Conservation (phyloP, 2,329 filamentous ascomycete species). For the Triangularia setosa region DNA sequence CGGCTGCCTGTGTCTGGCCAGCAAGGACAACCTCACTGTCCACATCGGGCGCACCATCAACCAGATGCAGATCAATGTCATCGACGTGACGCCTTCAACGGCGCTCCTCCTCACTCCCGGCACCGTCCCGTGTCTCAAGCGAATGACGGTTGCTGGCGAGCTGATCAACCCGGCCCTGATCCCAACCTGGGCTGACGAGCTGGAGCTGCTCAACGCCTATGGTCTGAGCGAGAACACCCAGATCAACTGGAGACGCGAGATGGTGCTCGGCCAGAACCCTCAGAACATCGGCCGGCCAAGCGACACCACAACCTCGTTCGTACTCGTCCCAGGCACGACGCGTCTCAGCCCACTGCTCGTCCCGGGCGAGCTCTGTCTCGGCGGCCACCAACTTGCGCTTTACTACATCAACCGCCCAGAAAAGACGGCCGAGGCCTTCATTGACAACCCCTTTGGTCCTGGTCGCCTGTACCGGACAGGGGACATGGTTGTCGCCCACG, state of each 20-base stretch:
- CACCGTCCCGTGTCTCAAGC: conserved; percentile 22
- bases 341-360: background rate
- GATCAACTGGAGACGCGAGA: conserved; percentile 5
- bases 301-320: background rate
- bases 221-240: conserved; percentile 25
- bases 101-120: conserved; percentile 22
- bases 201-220: background rate
- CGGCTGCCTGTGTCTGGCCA: conserved; percentile 37
- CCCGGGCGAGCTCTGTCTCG: background rate
- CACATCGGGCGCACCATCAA: conserved; percentile 12
- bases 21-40: conserved; percentile 29
- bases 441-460: background rate
- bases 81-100: conserved; percentile 25
- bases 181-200: background rate
- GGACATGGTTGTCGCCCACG: conserved; percentile 1
- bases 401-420: background rate
- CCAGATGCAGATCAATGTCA: conserved; percentile 22
- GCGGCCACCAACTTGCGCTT: background rate
- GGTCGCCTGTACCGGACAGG: conserved; percentile 4
- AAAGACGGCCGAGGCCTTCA: background rate
- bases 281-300: background rate
- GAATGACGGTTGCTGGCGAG: conserved; percentile 26
- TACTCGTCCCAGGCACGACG: background rate
- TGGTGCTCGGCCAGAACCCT: background rate
- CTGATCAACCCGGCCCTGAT: background rate